Base-by-base conservation (phyloP, 768 basidiomycete species). In the Suillus variegatus region DNA sequence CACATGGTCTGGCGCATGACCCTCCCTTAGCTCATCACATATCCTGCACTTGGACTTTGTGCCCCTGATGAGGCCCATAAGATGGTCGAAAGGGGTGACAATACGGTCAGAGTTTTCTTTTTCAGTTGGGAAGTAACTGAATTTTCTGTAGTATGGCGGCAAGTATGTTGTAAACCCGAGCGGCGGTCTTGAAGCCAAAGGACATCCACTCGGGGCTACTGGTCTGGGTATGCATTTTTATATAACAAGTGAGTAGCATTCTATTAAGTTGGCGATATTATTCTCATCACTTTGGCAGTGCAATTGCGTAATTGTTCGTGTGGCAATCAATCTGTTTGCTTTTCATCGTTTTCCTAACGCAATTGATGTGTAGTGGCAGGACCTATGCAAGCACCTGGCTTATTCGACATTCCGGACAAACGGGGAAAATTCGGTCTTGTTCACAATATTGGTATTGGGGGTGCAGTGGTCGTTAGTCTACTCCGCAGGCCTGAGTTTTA, bases 201-300 rank as follows among this genome's bases (percentile, higher is more conserved):
- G 93, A 3, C 92, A 94, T 72, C 93, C 93, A 3, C 82, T 94
- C 22, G 92, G 92, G 46, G 91, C 92, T 1, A 93, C 90, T 20
- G 92, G 92, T 2, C 78, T 94, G 16, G 92, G 89, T 35, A 93
- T 93, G 92, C 92, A 94, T 73, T 93, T 93, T 76, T 93, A 92
- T 71, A 90, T 93, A 67, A 85, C 88, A 70, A 92, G 90, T 90
- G 71, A 51, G 88, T 76, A 20, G 5, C 18, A 60, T 54, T 47
- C 25, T 22, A 54, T 8, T 16, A 28, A 36, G 32, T 36, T 58
- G 20, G 4, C 62, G 46, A 20, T 43, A 25, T 62, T 65, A 35
- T 46, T 32, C 65, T 54, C 32, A 68, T 56, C 14, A 56, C 41
- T 41, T 55, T 60, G 61, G 22, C 69, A 89, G 89, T 91, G 90